Percentiles rank a stretch among this genome's conserved stretches.
These are phyloP conservation scores for Violaceomyces palustris DNA, from an alignment of 1,284 basidiomycete species.

Conservation along the genomic window DNA sequence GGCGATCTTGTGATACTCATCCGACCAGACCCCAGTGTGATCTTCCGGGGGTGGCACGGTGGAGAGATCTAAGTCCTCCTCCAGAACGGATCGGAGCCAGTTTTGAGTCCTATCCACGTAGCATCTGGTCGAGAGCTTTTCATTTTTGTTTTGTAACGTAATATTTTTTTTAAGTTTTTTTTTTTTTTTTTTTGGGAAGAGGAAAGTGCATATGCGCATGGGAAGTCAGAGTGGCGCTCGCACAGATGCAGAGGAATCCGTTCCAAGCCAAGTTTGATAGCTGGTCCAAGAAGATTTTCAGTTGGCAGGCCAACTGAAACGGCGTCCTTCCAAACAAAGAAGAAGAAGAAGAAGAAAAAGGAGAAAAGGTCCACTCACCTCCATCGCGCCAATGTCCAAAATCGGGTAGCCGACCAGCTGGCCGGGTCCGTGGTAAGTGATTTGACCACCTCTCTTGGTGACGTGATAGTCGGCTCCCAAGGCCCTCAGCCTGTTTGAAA, in stretches of 20 bases:
- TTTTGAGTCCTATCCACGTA: slow-evolving; percentile 71
- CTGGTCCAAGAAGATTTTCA: too few species aligned
- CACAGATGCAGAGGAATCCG: too few species aligned
- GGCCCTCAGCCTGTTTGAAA: slow-evolving; percentile 64
- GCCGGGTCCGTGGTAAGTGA: slow-evolving; percentile 96
- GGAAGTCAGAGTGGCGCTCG: too few species aligned
- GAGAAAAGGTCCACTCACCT: slow-evolving; percentile 55
- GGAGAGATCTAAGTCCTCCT: slow-evolving; percentile 53
- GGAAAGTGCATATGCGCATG: too few species aligned
- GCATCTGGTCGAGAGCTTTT: slow-evolving; percentile 60
- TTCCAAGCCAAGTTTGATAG: too few species aligned
- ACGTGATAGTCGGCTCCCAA: slow-evolving; percentile 83
- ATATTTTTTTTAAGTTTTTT: too few species aligned
- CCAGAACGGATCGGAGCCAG: slow-evolving; percentile 61
- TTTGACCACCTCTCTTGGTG: slow-evolving; percentile 80
- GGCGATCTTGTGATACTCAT: slow-evolving; percentile 66
- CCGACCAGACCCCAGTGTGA: slow-evolving; percentile 49
- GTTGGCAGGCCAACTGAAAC: too few species aligned
- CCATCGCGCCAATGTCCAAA: slow-evolving; percentile 67
- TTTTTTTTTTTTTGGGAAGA: too few species aligned
- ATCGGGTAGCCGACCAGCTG: slow-evolving; percentile 95
- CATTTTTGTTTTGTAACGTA: too few species aligned
- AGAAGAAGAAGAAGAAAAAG: neutral
- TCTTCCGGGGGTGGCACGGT: slow-evolving; percentile 56
- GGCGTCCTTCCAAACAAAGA: too few species aligned